Conservation (phyloP, 768 basidiomycete genomes). For the Cystobasidium ongulense region DNA sequence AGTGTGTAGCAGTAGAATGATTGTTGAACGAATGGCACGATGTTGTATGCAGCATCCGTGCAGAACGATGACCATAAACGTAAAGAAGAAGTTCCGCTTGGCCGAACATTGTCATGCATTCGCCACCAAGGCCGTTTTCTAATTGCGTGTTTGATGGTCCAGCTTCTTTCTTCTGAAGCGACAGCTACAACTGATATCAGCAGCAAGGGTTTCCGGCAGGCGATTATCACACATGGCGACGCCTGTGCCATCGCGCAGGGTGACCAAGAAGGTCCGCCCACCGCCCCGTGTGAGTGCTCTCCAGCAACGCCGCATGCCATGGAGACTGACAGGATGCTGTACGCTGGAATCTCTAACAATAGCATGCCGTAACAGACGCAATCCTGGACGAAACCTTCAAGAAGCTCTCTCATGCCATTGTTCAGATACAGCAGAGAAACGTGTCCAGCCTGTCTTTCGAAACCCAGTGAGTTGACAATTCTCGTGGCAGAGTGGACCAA, state of each 20-base stretch:
- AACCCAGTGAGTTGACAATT: conserved; percentile 54
- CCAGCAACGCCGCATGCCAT: neutral
- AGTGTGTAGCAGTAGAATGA: neutral
- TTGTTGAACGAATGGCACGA: neutral
- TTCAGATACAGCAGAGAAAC: conserved; percentile 90
- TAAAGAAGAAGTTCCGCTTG: too few relatives aligned
- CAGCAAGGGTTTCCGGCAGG: neutral
- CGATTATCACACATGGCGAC: conserved; percentile 7
- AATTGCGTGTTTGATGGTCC: too few relatives aligned
- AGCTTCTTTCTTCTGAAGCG: too few relatives aligned
- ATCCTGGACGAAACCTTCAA: conserved; percentile 65
- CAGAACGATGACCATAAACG: too few relatives aligned
- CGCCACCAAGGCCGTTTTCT: too few relatives aligned
- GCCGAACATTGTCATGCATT: too few relatives aligned
- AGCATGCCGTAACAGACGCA: conserved; percentile 4
- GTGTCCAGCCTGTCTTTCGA: conserved; percentile 80
- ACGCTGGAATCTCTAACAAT: neutral
- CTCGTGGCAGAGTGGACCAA: neutral
- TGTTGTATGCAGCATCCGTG: neutral
- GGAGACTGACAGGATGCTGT: neutral
- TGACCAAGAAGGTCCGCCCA: conserved; percentile 26
- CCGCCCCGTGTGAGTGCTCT: conserved; percentile 15
- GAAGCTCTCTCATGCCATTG: conserved; percentile 71
- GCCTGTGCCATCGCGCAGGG: conserved; percentile 13
- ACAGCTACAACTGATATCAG: too few relatives aligned